Percentiles rank a stretch among this genome's conserved stretches.
phyloP scores from a whole-genome alignment of 768 basidiomycete species.

The Brasilioporus rufonigricans region DNA sequence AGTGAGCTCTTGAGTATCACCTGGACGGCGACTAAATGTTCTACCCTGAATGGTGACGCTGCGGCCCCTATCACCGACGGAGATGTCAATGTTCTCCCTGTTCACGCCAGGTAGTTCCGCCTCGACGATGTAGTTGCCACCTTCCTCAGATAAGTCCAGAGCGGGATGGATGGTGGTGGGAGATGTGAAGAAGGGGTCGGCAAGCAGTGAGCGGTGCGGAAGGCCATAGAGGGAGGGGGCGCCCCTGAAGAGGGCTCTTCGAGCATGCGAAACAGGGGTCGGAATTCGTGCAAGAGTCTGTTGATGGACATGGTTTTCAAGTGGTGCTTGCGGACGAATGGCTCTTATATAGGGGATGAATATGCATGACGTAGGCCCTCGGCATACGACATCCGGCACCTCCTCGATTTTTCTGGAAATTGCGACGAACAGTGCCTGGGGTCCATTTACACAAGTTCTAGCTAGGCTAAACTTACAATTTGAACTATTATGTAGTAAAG shows the following conservation, averaged over 20 bases:
- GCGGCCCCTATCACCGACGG: slow-evolving; percentile 66
- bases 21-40: slow-evolving; percentile 31
- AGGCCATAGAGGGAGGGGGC: slow-evolving; percentile 23
- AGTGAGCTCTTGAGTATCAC: slow-evolving; percentile 19
- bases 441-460: no score
- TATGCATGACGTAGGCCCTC: slow-evolving; percentile 11
- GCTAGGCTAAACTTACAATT: no score
- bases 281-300: slow-evolving; percentile 67
- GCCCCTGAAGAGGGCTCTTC: slow-evolving; percentile 60
- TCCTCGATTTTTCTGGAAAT: slow-evolving; percentile 19
- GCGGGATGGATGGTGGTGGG: slow-evolving; percentile 45
- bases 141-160: slow-evolving; percentile 67
- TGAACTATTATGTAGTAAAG: no score
- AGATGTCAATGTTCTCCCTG: slow-evolving; percentile 72
- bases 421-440: slow-evolving; percentile 9
- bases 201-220: slow-evolving; percentile 39
- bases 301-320: slow-evolving; percentile 55
- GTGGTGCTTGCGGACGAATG: background rate
- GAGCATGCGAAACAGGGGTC: slow-evolving; percentile 72
- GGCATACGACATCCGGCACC: no score
- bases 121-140: slow-evolving; percentile 63
- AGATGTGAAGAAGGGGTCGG: slow-evolving; percentile 49
- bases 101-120: slow-evolving; percentile 78
- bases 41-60: slow-evolving; percentile 74
- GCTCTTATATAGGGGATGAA: slow-evolving; percentile 10